A percentile compares a stretch with the other conserved stretches of the same genome.
Conservation (phyloP, 1,284 basidiomycete species). For the Somion occarium region DNA sequence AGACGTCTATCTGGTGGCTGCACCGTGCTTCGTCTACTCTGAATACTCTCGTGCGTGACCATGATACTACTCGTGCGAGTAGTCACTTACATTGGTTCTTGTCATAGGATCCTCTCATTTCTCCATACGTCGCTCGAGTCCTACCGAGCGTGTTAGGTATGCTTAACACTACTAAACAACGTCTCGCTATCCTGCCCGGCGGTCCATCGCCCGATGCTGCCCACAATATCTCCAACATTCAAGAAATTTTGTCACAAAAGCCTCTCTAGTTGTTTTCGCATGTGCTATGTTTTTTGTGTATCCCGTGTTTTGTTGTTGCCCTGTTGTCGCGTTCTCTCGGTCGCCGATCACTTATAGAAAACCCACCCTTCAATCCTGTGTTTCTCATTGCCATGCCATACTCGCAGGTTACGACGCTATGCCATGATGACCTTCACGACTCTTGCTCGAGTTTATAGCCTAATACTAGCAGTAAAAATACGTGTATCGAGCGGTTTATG, state of each 20-base stretch:
- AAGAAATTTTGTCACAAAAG: constrained; percentile 68
- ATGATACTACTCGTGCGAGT: too few relatives aligned
- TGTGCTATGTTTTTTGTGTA: background rate
- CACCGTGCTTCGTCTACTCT: constrained; percentile 66
- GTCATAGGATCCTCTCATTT: constrained; percentile 68
- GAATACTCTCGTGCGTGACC: constrained; percentile 67
- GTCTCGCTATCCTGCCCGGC: constrained; percentile 70
- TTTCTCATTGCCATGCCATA: background rate
- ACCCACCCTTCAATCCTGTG: background rate
- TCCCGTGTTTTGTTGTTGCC: constrained; percentile 1
- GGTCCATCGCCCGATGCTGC: constrained; percentile 62
- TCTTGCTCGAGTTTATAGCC: constrained; percentile 1
- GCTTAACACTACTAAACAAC: constrained; percentile 72
- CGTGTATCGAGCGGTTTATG: background rate
- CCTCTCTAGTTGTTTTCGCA: constrained; percentile 22
- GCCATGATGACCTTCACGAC: constrained; percentile 4
- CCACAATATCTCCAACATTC: constrained; percentile 66
- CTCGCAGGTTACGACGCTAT: constrained; percentile 4
- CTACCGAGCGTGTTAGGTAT: constrained; percentile 71
- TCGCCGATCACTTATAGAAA: background rate
- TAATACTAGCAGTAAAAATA: background rate
- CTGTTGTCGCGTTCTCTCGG: background rate
- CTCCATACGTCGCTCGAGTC: constrained; percentile 74
- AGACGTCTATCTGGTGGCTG: constrained; percentile 78
- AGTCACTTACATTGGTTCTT: too few relatives aligned